phyloP scores from a whole-genome alignment of 169 alveolate genomes.

The Plasmodium billcollinsi region DNA sequence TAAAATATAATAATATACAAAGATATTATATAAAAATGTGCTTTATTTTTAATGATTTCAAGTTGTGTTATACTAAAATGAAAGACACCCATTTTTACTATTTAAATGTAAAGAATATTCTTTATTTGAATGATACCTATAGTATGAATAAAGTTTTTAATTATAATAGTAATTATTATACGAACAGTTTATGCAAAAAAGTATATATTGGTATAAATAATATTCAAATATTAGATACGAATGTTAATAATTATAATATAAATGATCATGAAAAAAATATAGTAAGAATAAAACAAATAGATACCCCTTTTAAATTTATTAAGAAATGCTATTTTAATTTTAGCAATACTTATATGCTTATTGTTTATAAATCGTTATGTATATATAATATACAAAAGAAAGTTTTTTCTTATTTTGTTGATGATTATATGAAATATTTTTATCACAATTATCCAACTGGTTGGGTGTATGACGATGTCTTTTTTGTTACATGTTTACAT shows the following conservation, averaged over 20 bases:
- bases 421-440: slow-evolving; percentile 47
- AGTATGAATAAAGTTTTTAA: slow-evolving; percentile 48
- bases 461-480: slow-evolving; percentile 53
- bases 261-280: slow-evolving; percentile 55
- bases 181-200: slow-evolving; percentile 27
- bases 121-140: slow-evolving; percentile 63
- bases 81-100: slow-evolving; percentile 19
- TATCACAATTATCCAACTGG: slow-evolving; percentile 76
- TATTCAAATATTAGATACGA: slow-evolving; percentile 42
- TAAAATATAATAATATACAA: not conserved
- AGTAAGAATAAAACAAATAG: slow-evolving; percentile 38
- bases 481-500: slow-evolving; percentile 69
- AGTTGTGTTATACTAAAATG: slow-evolving; percentile 10
- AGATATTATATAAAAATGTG: slow-evolving; percentile 28
- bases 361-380: slow-evolving; percentile 44
- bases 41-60: slow-evolving; percentile 71
- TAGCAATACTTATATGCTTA: slow-evolving; percentile 47
- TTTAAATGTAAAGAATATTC: slow-evolving; percentile 47
- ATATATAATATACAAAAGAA: slow-evolving; percentile 54
- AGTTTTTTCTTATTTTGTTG: slow-evolving; percentile 70
- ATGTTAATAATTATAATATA: slow-evolving; percentile 49
- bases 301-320: slow-evolving; percentile 73
- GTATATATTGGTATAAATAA: slow-evolving; percentile 69
- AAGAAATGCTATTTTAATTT: slow-evolving; percentile 59
- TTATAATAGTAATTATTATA: slow-evolving; percentile 75